phyloP scores from a whole-genome alignment of 805 yeast species.

The Tetrapisispora arboricola region DNA sequence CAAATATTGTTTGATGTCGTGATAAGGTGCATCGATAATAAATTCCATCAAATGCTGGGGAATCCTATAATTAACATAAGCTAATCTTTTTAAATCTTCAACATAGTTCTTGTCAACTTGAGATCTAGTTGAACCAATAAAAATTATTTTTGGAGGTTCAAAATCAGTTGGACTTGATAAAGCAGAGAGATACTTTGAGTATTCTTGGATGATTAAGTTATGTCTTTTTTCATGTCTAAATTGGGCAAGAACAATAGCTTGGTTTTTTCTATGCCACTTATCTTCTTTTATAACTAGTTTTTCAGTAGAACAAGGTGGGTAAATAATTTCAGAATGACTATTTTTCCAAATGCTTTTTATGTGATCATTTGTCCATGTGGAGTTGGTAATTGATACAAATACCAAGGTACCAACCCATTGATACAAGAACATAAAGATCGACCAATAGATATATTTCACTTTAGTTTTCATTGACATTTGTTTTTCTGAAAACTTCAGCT shows the following conservation, averaged over 20 bases:
- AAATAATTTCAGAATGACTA: slow-evolving; percentile 39
- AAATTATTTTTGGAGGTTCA: slow-evolving; percentile 45
- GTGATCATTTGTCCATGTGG: slow-evolving; percentile 87
- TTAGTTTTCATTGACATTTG: slow-evolving; percentile 15
- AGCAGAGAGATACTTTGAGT: slow-evolving; percentile 38
- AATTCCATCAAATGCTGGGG: slow-evolving; percentile 38
- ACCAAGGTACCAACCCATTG: slow-evolving; percentile 56
- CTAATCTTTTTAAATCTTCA: slow-evolving; percentile 35
- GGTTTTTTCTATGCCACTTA: slow-evolving; percentile 28
- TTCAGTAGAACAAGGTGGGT: slow-evolving; percentile 86
- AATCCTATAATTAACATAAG: slow-evolving; percentile 33
- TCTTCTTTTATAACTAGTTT: slow-evolving; percentile 28
- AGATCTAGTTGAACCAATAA: slow-evolving; percentile 80
- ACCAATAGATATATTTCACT: slow-evolving; percentile 61
- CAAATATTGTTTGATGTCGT: slow-evolving; percentile 45
- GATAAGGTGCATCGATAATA: slow-evolving; percentile 65
- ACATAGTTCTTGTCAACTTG: slow-evolving; percentile 55
- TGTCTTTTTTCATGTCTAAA: slow-evolving; percentile 95
- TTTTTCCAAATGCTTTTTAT: slow-evolving; percentile 55
- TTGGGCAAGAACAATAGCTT: slow-evolving; percentile 57
- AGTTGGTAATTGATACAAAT: slow-evolving; percentile 62
- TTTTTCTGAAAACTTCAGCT: slow-evolving; percentile 32
- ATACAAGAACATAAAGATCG: slow-evolving; percentile 50
- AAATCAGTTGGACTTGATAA: slow-evolving; percentile 2
- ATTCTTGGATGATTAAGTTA: slow-evolving; percentile 54